Conservation (phyloP, 148 eudicot species). For the Cornus florida region DNA sequence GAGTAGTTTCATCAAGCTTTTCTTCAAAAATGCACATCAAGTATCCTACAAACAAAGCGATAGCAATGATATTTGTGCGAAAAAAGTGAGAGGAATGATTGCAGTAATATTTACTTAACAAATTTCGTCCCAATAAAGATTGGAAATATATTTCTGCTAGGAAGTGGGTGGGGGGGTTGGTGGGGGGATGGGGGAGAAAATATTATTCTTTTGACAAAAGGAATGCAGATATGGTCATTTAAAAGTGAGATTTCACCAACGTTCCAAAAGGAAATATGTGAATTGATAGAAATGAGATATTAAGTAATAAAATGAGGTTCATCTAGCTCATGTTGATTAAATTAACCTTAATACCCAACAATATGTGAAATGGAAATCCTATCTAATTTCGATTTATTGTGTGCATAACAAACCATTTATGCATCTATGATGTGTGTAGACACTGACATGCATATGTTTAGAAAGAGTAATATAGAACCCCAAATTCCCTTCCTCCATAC, state of each 20-base stretch:
- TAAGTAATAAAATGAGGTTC: background rate
- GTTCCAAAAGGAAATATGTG: background rate
- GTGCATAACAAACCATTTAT: no score
- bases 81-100: slow-evolving; percentile 3
- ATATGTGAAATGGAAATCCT: no score
- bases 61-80: no score
- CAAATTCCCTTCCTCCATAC: no score
- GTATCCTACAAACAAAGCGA: slow-evolving; percentile 52
- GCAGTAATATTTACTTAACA: background rate
- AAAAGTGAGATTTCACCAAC: background rate
- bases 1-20: slow-evolving; percentile 58
- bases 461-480: no score
- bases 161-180: background rate
- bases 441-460: no score
- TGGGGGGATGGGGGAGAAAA: no score
- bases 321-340: background rate
- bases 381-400: no score
- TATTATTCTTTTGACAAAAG: background rate
- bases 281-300: slow-evolving; percentile 1
- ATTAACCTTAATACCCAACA: no score
- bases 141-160: background rate
- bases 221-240: background rate
- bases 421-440: no score
- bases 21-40: slow-evolving; percentile 81
- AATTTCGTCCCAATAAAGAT: background rate